Evolutionary conservation across 2,329 filamentous ascomycete species (phyloP).

Genomic region (Hymenoscyphus fraxineus): DNA sequence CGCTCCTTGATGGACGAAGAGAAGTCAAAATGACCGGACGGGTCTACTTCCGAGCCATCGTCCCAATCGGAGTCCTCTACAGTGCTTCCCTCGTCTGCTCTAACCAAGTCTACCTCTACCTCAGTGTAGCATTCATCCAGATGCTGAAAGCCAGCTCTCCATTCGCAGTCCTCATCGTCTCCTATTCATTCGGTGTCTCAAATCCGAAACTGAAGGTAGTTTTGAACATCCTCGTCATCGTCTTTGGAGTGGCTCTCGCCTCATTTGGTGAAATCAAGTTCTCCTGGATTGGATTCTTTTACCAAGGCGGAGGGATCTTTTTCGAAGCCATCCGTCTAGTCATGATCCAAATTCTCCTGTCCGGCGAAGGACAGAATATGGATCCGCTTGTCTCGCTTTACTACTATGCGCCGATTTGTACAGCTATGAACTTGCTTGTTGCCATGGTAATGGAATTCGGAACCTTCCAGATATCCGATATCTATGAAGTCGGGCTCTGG

Average conservation of each 20-base stretch:
- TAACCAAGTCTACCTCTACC: slow-evolving; percentile 89
- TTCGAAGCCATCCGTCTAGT: slow-evolving; percentile 78
- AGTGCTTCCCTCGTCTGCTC: slow-evolving; percentile 90
- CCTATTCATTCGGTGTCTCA: slow-evolving; percentile 80
- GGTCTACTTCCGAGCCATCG: slow-evolving; percentile 85
- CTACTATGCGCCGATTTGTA: slow-evolving; percentile 82
- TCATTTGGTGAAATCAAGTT: slow-evolving; percentile 94
- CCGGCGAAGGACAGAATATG: slow-evolving; percentile 73
- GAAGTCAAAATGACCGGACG: slow-evolving; percentile 95
- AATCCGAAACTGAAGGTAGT: slow-evolving; percentile 80
- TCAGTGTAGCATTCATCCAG: slow-evolving; percentile 93
- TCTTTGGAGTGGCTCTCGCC: slow-evolving; percentile 87
- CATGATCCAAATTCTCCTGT: slow-evolving; percentile 78
- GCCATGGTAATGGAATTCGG: slow-evolving; percentile 69
- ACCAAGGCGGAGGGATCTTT: slow-evolving; percentile 70
- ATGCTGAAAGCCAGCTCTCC: slow-evolving; percentile 97
- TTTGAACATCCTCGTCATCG: slow-evolving; percentile 87
- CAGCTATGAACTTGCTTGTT: slow-evolving; percentile 70
- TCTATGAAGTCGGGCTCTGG: slow-evolving; percentile 66
- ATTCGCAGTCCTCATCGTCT: slow-evolving; percentile 81
- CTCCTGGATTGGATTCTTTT: slow-evolving; percentile 71
- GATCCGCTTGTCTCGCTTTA: slow-evolving; percentile 83
- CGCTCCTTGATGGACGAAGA: slow-evolving; percentile 84
- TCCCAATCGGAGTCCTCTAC: slow-evolving; percentile 92
- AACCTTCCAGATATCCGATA: slow-evolving; percentile 60